Evolutionary conservation across 1,284 basidiomycete species (phyloP), one percentile per base, ranked within the genome.

Genomic region (Pyrrhoderma noxium): DNA sequence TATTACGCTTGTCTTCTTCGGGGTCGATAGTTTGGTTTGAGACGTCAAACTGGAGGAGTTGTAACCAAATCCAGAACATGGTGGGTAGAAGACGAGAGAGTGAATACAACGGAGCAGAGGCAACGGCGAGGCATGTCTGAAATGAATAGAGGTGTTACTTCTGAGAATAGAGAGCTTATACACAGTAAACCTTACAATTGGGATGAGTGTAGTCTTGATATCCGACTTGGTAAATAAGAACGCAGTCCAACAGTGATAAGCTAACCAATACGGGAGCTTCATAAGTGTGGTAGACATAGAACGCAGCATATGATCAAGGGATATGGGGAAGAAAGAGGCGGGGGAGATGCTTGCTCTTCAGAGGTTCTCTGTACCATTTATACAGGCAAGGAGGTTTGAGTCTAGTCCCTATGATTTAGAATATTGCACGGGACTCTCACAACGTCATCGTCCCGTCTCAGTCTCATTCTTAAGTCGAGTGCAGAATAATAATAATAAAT

Each of bases 1-100:
- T 72, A 59, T 76, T 76, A 38, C 62, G 50, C 2, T 40, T 49
- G 54, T 76, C 73, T 55, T 75, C 74, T 13, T 66, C 65, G 1
- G 64, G 62, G 2, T 61, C 59, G 18, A 68, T 59, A 41, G 63
- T 64, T 58, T 75, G 74, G 49, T 75, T 75, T 1, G 74, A 66
- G 16, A 75, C 59, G 42, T 68, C 59, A 55, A 70, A 70, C 35
- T 73, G 71, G 8, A 76, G 60, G 1, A 69, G 55, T 38, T 76
- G 70, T 1, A 70, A 37, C 70, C 68, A 76, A 3, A 70, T 60
- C 74, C 74, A 76, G 19, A 67, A 59, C 1, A 65, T 44, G 1
- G 61, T 56, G 21, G 67, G 63, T 1, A 59, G 35, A 13, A 70
- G 51, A 8, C 57, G 59, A 3, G 38, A 44, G 13, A 60, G 16